phyloP scores from a whole-genome alignment of 345 rosid species.

The Eutrema japonicum region DNA sequence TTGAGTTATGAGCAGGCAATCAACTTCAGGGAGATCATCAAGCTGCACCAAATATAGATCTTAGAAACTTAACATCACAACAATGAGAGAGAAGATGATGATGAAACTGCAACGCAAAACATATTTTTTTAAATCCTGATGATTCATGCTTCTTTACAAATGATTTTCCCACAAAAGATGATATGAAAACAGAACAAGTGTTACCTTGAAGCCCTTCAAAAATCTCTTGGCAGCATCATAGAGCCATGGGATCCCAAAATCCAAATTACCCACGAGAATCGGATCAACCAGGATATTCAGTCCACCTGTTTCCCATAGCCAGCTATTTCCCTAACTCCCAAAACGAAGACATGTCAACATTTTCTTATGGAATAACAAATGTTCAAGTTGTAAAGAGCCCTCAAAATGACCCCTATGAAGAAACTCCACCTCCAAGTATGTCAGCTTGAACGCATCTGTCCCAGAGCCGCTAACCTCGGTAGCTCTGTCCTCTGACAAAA shows the following conservation, averaged over 20 bases:
- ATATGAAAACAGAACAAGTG: conserved; percentile 16
- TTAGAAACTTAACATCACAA: conserved; percentile 5
- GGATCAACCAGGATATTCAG: conserved; percentile 77
- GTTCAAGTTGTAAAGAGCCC: conserved; percentile 10
- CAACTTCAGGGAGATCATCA: conserved; percentile 75
- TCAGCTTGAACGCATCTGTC: conserved; percentile 63
- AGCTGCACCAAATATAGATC: conserved; percentile 59
- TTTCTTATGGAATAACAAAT: background rate
- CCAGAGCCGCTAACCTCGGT: conserved; percentile 53
- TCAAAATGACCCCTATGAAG: background rate
- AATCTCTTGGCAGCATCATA: conserved; percentile 87
- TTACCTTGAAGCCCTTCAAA: conserved; percentile 71
- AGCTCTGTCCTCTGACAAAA: conserved; percentile 68
- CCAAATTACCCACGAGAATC: conserved; percentile 87
- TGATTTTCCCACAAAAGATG: background rate
- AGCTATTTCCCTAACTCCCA: conserved; percentile 73
- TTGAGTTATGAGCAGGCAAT: conserved; percentile 86
- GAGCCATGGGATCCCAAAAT: conserved; percentile 92
- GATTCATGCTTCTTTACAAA: conserved; percentile 14
- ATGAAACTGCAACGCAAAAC: conserved; percentile 9
- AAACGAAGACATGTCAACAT: conserved; percentile 25
- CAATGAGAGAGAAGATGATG: conserved; percentile 9
- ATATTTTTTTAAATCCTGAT: background rate
- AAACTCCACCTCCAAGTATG: conserved; percentile 76
- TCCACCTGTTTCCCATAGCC: conserved; percentile 88